A percentile compares a stretch with the other conserved stretches of the same genome.
Conservation (phyloP, 1,284 basidiomycete genomes). For the Rhodotorula sp. region DNA sequence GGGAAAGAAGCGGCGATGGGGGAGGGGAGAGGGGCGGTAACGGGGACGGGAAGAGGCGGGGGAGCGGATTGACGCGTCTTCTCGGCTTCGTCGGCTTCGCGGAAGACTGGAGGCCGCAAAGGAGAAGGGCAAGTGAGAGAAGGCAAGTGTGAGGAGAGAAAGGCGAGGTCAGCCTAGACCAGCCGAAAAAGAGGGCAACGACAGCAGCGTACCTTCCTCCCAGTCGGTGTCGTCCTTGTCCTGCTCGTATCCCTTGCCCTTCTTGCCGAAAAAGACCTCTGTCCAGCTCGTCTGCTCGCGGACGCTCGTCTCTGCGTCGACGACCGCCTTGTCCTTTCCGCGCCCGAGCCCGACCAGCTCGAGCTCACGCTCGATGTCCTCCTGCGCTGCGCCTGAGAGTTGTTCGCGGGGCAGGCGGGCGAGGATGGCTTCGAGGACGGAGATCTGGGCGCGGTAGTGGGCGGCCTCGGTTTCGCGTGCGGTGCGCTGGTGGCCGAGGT, state of each 20-base stretch:
- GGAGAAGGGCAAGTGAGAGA: no score
- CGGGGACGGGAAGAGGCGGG: background rate
- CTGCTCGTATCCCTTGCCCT: conserved; percentile 34
- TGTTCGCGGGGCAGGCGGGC: background rate
- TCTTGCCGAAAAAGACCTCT: conserved; percentile 44
- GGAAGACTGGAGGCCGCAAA: conserved; percentile 16
- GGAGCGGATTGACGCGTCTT: background rate
- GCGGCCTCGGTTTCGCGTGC: conserved; percentile 19
- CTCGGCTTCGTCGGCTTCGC: conserved; percentile 29
- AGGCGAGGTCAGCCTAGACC: background rate
- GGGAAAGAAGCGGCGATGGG: background rate
- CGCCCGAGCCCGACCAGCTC: conserved; percentile 41
- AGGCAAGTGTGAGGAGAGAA: background rate
- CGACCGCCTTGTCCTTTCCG: conserved; percentile 21
- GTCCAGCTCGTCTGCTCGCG: conserved; percentile 37
- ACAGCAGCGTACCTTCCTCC: conserved; percentile 37
- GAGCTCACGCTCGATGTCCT: conserved; percentile 29
- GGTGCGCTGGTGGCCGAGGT: conserved; percentile 41
- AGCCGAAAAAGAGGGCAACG: no score
- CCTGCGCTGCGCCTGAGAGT: conserved; percentile 6
- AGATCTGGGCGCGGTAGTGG: conserved; percentile 38
- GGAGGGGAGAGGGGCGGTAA: background rate
- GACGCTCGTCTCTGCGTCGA: conserved; percentile 17
- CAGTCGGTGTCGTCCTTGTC: conserved; percentile 41
- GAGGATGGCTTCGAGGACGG: conserved; percentile 35